A percentile compares a stretch with the other conserved stretches of the same genome.
Conservation (phyloP, 192 early-diverging fungal species). For the Martensiomyces pterosporus region DNA sequence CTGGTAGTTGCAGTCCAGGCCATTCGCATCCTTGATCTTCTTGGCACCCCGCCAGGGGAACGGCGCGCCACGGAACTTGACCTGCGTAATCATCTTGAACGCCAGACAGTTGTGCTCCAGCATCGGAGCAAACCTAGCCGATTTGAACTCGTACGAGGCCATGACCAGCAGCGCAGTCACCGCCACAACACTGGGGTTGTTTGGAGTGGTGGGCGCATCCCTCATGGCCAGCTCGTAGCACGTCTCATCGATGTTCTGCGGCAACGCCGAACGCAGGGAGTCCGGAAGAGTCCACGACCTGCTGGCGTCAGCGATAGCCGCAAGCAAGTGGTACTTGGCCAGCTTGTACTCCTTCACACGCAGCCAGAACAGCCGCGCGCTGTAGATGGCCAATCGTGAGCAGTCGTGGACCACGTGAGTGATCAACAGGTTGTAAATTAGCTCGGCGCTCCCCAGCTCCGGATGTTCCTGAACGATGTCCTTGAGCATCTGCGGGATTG, state of each 20-base stretch:
- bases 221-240: constrained; percentile 43
- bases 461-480: constrained; percentile 41
- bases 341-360: constrained; percentile 40
- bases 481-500: constrained; percentile 35
- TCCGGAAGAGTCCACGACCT: constrained; percentile 50
- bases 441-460: constrained; percentile 45
- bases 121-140: constrained; percentile 49
- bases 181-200: constrained; percentile 17
- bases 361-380: constrained; percentile 48
- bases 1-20: constrained; percentile 48
- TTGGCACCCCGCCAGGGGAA: constrained; percentile 47
- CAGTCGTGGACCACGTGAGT: constrained; percentile 49
- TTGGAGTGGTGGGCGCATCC: constrained; percentile 14
- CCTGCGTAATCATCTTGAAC: constrained; percentile 40
- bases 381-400: constrained; percentile 47
- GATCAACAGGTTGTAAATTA: constrained; percentile 50
- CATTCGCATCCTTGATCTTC: constrained; percentile 8
- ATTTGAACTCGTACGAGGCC: constrained; percentile 50
- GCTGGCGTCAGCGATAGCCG: constrained; percentile 45
- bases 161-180: constrained; percentile 35
- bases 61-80: constrained; percentile 41
- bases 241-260: constrained; percentile 43
- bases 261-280: constrained; percentile 40
- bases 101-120: constrained; percentile 47
- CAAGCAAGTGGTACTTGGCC: constrained; percentile 41